Evolutionary conservation across 208 protist species (phyloP).

Genomic region (Plasmodiophora brassicae): DNA sequence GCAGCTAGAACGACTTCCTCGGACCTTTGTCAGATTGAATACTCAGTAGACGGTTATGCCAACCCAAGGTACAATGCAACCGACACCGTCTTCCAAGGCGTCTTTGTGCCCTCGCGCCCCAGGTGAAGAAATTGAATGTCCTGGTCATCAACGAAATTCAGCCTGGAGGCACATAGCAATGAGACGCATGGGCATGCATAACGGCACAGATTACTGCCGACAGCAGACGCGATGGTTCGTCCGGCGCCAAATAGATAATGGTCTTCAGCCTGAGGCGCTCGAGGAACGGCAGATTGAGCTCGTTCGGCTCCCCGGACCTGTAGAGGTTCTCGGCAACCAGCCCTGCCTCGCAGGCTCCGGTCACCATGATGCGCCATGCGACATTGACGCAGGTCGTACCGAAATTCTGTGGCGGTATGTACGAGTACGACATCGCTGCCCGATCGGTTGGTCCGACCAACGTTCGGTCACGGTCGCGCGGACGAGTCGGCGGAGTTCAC

Average conservation of each 20-base stretch:
- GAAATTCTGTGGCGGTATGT: slow-evolving; percentile 35
- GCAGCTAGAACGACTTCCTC: slow-evolving; percentile 75
- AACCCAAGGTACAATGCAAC: slow-evolving; percentile 42
- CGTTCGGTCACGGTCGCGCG: no score
- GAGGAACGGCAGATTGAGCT: slow-evolving; percentile 91
- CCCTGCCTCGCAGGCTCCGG: no score
- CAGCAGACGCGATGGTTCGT: slow-evolving; percentile 76
- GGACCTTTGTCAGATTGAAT: not conserved
- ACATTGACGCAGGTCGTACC: not conserved
- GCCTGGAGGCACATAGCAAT: no score
- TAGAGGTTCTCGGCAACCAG: slow-evolving; percentile 91
- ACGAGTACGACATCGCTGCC: slow-evolving; percentile 20
- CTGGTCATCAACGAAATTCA: slow-evolving; percentile 71
- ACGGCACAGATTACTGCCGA: slow-evolving; percentile 24
- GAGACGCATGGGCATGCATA: not conserved
- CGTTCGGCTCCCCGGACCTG: slow-evolving; percentile 84
- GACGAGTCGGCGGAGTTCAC: no score
- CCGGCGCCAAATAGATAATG: slow-evolving; percentile 86
- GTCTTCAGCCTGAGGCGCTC: slow-evolving; percentile 84
- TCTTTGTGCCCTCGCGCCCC: not conserved
- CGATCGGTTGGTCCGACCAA: no score
- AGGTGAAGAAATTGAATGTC: slow-evolving; percentile 68
- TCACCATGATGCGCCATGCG: slow-evolving; percentile 3
- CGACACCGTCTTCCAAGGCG: slow-evolving; percentile 61
- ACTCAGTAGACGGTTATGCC: not conserved